Base-by-base conservation (phyloP, 306 rosid genomes). In the Dalbergia oliveri region DNA sequence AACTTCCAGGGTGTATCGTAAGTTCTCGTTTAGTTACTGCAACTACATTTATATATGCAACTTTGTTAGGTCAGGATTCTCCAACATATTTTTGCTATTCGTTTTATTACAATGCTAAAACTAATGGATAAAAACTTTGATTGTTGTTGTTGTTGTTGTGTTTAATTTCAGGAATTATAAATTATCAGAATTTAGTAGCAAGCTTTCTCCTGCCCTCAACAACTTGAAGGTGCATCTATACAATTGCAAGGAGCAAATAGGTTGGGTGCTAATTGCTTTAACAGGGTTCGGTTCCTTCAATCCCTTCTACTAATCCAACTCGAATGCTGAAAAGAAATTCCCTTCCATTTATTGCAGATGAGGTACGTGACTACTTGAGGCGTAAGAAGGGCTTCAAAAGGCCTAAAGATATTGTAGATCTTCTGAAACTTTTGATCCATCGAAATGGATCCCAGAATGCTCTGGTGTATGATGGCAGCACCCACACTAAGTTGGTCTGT, bases 331-430 rank as follows among this genome's bases (percentile, higher is more conserved):
- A 23, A 60, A 14, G 12, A 21, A 73, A 19, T 15, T 44, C 18
- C 16, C 33, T 75, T 45, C 31, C 12, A 10, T 75, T n/a, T 74
- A 8, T 18, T 66, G 81, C 81, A 77, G 81, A 43, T 15, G 7
- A 0, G 2, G 4, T 57, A 9, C 18, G 12, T 1, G 81, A 77
- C 14, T 77, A 77, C 35, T 0, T 3, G 75, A 21, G 5, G 3
- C 81, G 81, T 9, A 77, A 56, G 81, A 56, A 49, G 14, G 18
- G 0, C 26, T 14, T 77, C 15, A 39, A 7, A n/a, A 39, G 67
- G 33, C 74, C 81, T 10, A 66, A 77, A 77, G 75, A 66, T 31
- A 23, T 66, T 23, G 81, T 77, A 66, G 73, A 66, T 18, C 33
- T 66, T 10, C 9, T 77, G 57, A 77, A 66, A 66, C 39, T 19